Evolutionary conservation across 129 eudicot species (phyloP), one percentile per base, ranked within the genome.

Genomic region (Pulicaria dysenterica): DNA sequence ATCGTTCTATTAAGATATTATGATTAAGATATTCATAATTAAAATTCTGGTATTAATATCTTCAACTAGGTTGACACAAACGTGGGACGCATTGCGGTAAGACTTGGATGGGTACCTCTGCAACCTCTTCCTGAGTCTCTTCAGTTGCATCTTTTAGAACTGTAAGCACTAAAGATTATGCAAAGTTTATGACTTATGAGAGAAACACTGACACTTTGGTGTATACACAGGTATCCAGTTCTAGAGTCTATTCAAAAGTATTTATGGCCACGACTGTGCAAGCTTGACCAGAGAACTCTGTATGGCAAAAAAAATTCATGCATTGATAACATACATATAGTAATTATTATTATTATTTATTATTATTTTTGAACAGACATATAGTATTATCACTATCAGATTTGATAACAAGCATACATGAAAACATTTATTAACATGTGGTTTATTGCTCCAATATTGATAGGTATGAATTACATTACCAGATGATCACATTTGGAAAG

Each of bases 401-500:
- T 62, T 31, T 17, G 37, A 54, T n/a, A 75, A 14, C 24, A 53
- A 58, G 64, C 24, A 46, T 5, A 24, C 72, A 12, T 34, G 48
- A 69, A 39, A 68, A 69, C 66, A 43, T 14, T 34, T 59, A 10
- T 51, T 53, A 61, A 61, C 5, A 36, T 17, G 13, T 58, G 4
- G 31, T 7, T 50, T 47, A 64, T 8, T 69, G 4, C 54, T 56
- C 41, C 37, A 6, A 47, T 48, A 50, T 10, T 75, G 56, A 79
- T 86, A 93, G 98, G 81, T 93, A 93, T 61, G 95, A 93, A 80
- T 73, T 93, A 54, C 98, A 93, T 69, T 93, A 89, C 73, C 98
- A 93, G 77, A 87, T 93, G 98, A 93, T 93, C 44, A 93, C 98
- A 37, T 93, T 93, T 80, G 98, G 98, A 66, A 93, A 93, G 96